Base-by-base conservation (phyloP, 2,329 filamentous ascomycete genomes). In the Mycocentrospora acerina region DNA sequence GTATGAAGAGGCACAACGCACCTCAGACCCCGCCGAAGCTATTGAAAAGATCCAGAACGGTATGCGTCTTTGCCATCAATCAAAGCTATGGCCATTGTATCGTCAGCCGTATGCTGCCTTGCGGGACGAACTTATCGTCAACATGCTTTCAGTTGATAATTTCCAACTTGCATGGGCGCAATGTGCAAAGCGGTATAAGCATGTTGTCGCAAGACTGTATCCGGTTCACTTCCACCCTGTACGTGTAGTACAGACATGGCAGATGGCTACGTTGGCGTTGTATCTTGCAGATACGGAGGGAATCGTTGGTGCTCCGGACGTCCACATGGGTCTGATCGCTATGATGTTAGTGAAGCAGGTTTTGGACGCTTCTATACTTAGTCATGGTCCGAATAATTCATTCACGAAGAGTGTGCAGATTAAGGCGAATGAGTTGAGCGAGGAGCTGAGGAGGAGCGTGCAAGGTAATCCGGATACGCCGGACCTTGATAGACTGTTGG, bases 81-180 rank as follows among this genome's bases (percentile, higher is more conserved):
- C 69, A 0, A 55, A 59, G 1, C 43, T 69, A 7, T 80, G 72
- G 68, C 72, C 74, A 1, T 46, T 76, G 7, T 69, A 73, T 19
- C 70, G 72, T 12, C 80, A 83, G 44, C 81, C 81, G 0, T 74
- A 75, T 24, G 68, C 77, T 1, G 70, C 74, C 11, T 51, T 82
- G 1, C 71, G 79, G 7, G 72, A 80, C 40, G 73, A 79, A 24
- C 55, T 81, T 5, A 73, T 80, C 29, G 63, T 76, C 4, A 66
- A 69, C 8, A 62, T 77, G 3, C 64, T 82, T 11, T 57, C 68
- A 0, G 55, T 56, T 0, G 62, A 66, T 9, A 57, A 71, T 6
- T 77, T 71, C 42, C 62, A 67, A n/a, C 51, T 61, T 5, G 78
- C 77, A 4, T 75, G 78, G 47, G 53, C 71, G 4, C 74, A 81